Conservation (phyloP, 2,329 filamentous ascomycete species). For the Didymella pinodella region DNA sequence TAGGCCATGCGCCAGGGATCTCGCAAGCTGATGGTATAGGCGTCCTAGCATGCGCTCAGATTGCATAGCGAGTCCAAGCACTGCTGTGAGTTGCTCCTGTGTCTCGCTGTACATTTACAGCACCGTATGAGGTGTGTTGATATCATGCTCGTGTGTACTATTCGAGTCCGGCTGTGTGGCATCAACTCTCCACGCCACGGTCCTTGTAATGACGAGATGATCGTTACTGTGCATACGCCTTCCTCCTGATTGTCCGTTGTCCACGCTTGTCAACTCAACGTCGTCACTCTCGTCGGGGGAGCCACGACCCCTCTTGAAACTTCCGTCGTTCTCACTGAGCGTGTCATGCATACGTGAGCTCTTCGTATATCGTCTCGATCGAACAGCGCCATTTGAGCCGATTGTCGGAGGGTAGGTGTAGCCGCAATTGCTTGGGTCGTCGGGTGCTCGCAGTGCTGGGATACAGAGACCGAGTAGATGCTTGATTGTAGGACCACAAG, state of each 20-base stretch:
- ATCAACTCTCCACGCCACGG: conserved; percentile 15
- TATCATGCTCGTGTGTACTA: conserved; percentile 5
- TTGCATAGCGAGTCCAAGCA: background rate
- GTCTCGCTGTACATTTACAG: background rate
- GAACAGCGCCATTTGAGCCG: conserved; percentile 5
- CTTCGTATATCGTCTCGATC: conserved; percentile 8
- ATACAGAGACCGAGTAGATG: conserved; percentile 28
- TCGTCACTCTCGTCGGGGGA: background rate
- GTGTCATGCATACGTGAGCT: conserved; percentile 1
- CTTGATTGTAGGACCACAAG: conserved; percentile 32
- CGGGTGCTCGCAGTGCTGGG: conserved; percentile 21
- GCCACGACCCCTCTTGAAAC: too few species aligned
- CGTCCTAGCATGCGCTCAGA: too few species aligned
- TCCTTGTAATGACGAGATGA: conserved; percentile 18
- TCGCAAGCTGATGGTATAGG: background rate
- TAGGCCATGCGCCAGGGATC: background rate
- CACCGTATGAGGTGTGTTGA: conserved; percentile 7
- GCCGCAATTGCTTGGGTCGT: conserved; percentile 12
- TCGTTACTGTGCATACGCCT: background rate
- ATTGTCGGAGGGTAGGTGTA: conserved; percentile 12
- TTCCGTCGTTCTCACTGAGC: background rate
- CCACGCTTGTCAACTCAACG: conserved; percentile 2
- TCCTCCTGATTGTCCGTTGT: background rate
- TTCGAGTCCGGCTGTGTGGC: conserved; percentile 12
- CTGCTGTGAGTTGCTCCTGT: background rate